phyloP scores from a whole-genome alignment of 495 filamentous ascomycete genomes.

The Echria macrotheca region DNA sequence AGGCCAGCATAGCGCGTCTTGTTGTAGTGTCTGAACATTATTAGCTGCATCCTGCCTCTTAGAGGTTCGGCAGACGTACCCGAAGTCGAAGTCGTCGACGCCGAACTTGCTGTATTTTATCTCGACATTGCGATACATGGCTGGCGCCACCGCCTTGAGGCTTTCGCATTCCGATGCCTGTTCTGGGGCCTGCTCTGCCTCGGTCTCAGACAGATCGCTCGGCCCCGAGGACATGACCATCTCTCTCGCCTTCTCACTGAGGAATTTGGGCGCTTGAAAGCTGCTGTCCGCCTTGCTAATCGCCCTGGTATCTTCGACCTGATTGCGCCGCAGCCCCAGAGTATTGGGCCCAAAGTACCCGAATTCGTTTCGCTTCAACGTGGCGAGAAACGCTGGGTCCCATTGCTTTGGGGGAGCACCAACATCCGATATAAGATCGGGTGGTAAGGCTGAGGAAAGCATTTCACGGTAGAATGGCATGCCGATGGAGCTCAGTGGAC shows the following conservation, averaged over 20 bases:
- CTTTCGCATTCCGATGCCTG: slow-evolving; percentile 54
- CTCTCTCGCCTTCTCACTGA: slow-evolving; percentile 85
- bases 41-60: too few relatives aligned
- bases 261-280: slow-evolving; percentile 69
- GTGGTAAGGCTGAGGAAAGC: slow-evolving; percentile 85
- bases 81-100: slow-evolving; percentile 96
- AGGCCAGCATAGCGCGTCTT: slow-evolving; percentile 83
- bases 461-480: slow-evolving; percentile 90
- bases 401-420: slow-evolving; percentile 74
- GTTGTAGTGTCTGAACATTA: slow-evolving; percentile 92
- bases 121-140: slow-evolving; percentile 83
- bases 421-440: slow-evolving; percentile 71
- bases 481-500: slow-evolving; percentile 76
- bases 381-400: slow-evolving; percentile 65
- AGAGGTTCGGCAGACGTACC: too few relatives aligned
- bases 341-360: slow-evolving; percentile 74
- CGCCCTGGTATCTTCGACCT: slow-evolving; percentile 71
- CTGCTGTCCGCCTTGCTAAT: slow-evolving; percentile 50
- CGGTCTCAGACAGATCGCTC: slow-evolving; percentile 34
- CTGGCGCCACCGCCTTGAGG: slow-evolving; percentile 67
- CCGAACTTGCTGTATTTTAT: slow-evolving; percentile 98
- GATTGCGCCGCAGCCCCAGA: slow-evolving; percentile 67
- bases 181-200: slow-evolving; percentile 58
- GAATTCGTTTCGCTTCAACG: slow-evolving; percentile 61
- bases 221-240: slow-evolving; percentile 49